Evolutionary conservation across 176 grass and related monocot species (phyloP).

Genomic region (Oryza glumipatula): DNA sequence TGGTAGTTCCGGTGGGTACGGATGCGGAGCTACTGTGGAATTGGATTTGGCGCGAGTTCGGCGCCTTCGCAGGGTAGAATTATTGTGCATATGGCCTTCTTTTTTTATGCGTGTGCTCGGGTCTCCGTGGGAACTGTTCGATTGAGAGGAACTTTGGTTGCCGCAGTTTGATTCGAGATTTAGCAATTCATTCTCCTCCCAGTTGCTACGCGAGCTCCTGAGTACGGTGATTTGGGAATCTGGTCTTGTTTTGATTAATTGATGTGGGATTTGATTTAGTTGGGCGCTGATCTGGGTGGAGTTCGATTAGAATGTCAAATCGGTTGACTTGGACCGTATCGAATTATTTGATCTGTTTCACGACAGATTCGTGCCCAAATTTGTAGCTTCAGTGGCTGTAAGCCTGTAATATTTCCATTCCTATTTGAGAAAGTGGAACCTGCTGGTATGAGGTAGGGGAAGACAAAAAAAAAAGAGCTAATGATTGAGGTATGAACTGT

Average conservation of each 20-base stretch:
- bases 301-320: neutral
- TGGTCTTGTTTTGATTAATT: constrained; percentile 3
- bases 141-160: constrained; percentile 6
- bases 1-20: neutral
- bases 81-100: neutral
- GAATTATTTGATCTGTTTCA: neutral
- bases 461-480: neutral
- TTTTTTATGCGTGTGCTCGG: too few species aligned
- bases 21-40: neutral
- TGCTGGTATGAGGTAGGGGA: neutral
- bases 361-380: neutral
- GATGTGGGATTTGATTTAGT: constrained; percentile 15
- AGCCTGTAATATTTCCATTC: neutral
- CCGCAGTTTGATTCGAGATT: constrained; percentile 21
- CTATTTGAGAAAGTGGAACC: neutral
- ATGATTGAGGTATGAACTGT: neutral
- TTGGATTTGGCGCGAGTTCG: constrained; percentile 31
- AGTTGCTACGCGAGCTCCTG: neutral
- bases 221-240: neutral
- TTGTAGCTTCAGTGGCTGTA: neutral
- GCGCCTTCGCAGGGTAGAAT: neutral
- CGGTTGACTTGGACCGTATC: neutral
- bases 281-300: constrained; percentile 8
- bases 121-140: constrained; percentile 16
- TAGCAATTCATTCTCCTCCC: neutral